A percentile compares a stretch with the other conserved stretches of the same genome.
These are phyloP conservation scores for Rhynchosporium graminicola DNA, from an alignment of 2,329 filamentous ascomycete species.

Conservation along the genomic window DNA sequence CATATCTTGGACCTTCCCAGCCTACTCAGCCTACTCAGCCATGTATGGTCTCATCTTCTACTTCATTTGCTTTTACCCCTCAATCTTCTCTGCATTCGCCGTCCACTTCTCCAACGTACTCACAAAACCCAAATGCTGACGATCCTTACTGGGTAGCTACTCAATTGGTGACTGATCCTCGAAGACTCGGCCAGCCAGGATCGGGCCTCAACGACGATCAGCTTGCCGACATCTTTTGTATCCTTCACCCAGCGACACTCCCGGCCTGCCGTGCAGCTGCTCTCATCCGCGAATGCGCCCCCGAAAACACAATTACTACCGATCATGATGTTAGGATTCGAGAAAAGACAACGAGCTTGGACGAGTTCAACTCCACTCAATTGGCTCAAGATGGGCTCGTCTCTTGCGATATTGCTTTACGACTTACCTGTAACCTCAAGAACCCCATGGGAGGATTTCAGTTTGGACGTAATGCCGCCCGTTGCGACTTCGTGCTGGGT, in stretches of 20 bases:
- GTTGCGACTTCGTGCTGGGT: slow-evolving; percentile 72
- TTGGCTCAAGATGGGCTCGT: slow-evolving; percentile 29
- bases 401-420: slow-evolving; percentile 69
- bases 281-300: slow-evolving; percentile 51
- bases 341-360: slow-evolving; percentile 25
- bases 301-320: slow-evolving; percentile 56
- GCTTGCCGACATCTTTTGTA: slow-evolving; percentile 84
- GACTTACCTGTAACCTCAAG: slow-evolving; percentile 73
- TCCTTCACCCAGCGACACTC: slow-evolving; percentile 77
- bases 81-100: slow-evolving; percentile 15
- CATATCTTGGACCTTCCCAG: neutral
- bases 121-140: slow-evolving; percentile 23
- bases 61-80: slow-evolving; percentile 12
- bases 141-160: slow-evolving; percentile 55
- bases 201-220: slow-evolving; percentile 82
- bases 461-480: slow-evolving; percentile 74
- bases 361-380: slow-evolving; percentile 26
- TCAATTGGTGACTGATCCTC: slow-evolving; percentile 78
- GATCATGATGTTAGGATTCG: slow-evolving; percentile 40
- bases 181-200: slow-evolving; percentile 75
- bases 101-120: slow-evolving; percentile 4
- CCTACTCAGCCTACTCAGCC: slow-evolving; percentile 36
- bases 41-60: slow-evolving; percentile 30
- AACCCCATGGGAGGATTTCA: slow-evolving; percentile 72
- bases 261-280: slow-evolving; percentile 67